These are phyloP conservation scores for Thalassia testudinum DNA, from an alignment of 116 monocot species.

Conservation along the genomic window DNA sequence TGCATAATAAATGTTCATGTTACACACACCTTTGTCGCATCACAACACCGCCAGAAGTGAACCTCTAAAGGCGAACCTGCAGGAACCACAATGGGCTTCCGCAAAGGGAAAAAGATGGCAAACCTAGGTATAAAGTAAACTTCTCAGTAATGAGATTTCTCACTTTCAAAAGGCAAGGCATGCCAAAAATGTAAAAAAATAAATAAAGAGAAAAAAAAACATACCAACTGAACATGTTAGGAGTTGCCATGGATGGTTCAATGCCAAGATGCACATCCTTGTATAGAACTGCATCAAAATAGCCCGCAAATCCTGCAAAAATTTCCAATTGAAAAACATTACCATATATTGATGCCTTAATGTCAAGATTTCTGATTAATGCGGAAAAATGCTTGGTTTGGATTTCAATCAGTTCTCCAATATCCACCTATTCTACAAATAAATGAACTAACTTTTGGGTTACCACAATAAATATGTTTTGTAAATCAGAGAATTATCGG, in stretches of 20 bases:
- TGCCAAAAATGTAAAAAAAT: neutral
- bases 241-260: conserved; percentile 72
- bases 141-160: neutral
- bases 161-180: neutral
- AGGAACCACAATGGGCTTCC: conserved; percentile 44
- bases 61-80: conserved; percentile 45
- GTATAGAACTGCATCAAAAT: conserved; percentile 71
- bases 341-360: too few relatives aligned
- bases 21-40: conserved; percentile 42
- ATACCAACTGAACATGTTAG: conserved; percentile 97
- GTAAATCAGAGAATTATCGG: too few relatives aligned
- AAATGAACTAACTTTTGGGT: too few relatives aligned
- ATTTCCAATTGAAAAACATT: too few relatives aligned
- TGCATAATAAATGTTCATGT: neutral
- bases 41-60: conserved; percentile 77
- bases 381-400: too few relatives aligned
- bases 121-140: conserved; percentile 33
- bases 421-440: too few relatives aligned
- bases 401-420: too few relatives aligned
- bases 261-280: conserved; percentile 93
- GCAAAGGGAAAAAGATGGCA: conserved; percentile 79
- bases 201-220: conserved; percentile 11
- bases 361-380: too few relatives aligned
- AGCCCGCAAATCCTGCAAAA: conserved; percentile 85
- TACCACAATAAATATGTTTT: too few relatives aligned